A percentile compares a stretch with the other conserved stretches of the same genome.
These are phyloP conservation scores for Corinectria fuckeliana DNA, from an alignment of 2,329 filamentous ascomycete species.

Conservation along the genomic window DNA sequence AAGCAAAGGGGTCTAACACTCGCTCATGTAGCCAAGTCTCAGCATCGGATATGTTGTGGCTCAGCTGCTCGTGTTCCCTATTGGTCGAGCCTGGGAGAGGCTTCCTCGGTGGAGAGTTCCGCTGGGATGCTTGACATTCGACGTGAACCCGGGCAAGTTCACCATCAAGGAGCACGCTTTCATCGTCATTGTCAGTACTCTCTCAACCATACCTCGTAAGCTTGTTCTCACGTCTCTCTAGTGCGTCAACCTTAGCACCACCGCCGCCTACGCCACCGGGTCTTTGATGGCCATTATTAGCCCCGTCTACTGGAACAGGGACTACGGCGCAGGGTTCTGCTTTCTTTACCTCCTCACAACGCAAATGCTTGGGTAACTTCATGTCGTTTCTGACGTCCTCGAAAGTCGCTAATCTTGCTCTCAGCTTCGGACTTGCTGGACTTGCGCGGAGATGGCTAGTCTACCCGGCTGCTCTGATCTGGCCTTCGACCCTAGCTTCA, in stretches of 20 bases:
- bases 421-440: constrained; percentile 16
- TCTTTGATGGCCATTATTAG: constrained; percentile 19
- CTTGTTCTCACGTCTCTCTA: background rate
- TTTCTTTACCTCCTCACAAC: constrained; percentile 19
- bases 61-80: constrained; percentile 14
- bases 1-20: background rate
- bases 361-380: constrained; percentile 15
- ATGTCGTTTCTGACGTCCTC: accelerated
- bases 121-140: constrained; percentile 4
- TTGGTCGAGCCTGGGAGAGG: constrained; percentile 12
- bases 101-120: constrained; percentile 16
- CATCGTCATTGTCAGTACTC: constrained; percentile 8
- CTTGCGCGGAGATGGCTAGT: constrained; percentile 14
- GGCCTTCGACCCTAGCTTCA: constrained; percentile 13
- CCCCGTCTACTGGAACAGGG: constrained; percentile 17
- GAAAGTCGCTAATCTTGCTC: background rate
- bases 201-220: accelerated
- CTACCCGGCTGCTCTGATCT: constrained; percentile 14
- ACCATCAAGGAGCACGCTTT: constrained; percentile 16
- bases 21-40: background rate
- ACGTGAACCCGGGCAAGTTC: constrained; percentile 12
- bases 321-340: constrained; percentile 15
- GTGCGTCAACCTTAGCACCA: constrained; percentile 13
- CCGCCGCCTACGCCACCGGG: constrained; percentile 10
- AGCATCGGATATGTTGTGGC: constrained; percentile 17